A percentile compares a stretch with the other conserved stretches of the same genome.
phyloP scores from a whole-genome alignment of 2,329 filamentous ascomycete species.

The Hortaea sp. region DNA sequence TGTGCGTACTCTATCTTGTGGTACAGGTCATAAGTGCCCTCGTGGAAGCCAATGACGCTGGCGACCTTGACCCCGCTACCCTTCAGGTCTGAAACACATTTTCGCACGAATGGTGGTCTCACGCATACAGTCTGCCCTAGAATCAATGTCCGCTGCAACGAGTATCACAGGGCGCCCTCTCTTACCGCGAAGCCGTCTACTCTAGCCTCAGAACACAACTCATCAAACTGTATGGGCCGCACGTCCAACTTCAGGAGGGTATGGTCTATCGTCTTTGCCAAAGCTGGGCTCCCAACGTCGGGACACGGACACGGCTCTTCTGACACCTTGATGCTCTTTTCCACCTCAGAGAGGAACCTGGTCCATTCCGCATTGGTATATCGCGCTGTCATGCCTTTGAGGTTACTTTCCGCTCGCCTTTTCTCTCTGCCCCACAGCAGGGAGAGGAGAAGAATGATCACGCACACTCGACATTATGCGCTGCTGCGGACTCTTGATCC shows the following conservation, averaged over 20 bases:
- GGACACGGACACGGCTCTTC: slow-evolving; percentile 3
- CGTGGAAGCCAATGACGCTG: slow-evolving; percentile 51
- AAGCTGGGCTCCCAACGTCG: slow-evolving; percentile 7
- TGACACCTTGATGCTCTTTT: slow-evolving; percentile 9
- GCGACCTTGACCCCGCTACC: slow-evolving; percentile 42
- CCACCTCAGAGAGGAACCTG: slow-evolving; percentile 29
- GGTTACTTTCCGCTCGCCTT: background rate
- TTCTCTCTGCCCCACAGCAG: background rate
- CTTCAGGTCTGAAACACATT: slow-evolving; percentile 39
- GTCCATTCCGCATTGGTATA: slow-evolving; percentile 39
- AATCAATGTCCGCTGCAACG: too few species aligned
- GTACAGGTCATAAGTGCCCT: slow-evolving; percentile 44
- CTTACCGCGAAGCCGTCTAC: slow-evolving; percentile 35
- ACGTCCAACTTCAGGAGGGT: slow-evolving; percentile 41
- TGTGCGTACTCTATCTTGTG: slow-evolving; percentile 34
- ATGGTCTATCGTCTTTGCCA: slow-evolving; percentile 35
- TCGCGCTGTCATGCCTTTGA: slow-evolving; percentile 23
- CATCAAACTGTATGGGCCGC: slow-evolving; percentile 40
- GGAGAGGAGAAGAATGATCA: background rate
- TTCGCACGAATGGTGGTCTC: slow-evolving; percentile 42
- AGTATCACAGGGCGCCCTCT: background rate
- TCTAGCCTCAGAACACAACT: slow-evolving; percentile 45
- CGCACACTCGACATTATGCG: background rate
- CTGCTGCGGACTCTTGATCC: too few species aligned
- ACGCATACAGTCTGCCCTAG: slow-evolving; percentile 44